These are phyloP conservation scores for Aciculosporium take DNA, from an alignment of 2,329 filamentous ascomycete genomes.

Conservation along the genomic window DNA sequence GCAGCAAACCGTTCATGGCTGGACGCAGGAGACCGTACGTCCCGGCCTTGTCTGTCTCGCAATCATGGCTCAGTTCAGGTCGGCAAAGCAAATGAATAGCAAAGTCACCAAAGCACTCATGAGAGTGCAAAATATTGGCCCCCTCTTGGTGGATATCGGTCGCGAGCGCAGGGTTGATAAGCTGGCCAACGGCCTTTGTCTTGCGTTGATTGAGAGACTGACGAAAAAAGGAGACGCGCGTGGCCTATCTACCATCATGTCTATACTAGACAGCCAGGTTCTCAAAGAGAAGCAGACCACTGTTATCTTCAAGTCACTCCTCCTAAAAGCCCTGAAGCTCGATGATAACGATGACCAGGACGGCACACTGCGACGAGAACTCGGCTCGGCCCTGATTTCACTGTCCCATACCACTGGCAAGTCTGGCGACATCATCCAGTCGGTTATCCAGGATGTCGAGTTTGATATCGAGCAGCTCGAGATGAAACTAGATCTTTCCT, in stretches of 20 bases:
- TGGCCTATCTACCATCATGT: constrained; percentile 44
- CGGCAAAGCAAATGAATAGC: constrained; percentile 52
- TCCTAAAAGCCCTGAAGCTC: constrained; percentile 45
- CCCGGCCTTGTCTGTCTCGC: constrained; percentile 68
- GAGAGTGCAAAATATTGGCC: constrained; percentile 45
- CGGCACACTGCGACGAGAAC: constrained; percentile 43
- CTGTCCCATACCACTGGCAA: constrained; percentile 46
- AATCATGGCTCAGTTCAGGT: constrained; percentile 68
- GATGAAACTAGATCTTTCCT: constrained; percentile 56
- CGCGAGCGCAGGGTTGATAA: constrained; percentile 55
- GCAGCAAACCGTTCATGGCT: constrained; percentile 71
- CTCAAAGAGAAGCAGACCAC: constrained; percentile 48
- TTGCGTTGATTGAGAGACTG: constrained; percentile 49
- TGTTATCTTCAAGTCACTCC: constrained; percentile 51
- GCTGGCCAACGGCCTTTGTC: constrained; percentile 55
- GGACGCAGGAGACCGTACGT: constrained; percentile 57
- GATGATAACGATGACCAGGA: constrained; percentile 39
- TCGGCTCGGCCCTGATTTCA: constrained; percentile 52
- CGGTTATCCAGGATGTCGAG: constrained; percentile 50
- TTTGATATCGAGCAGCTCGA: constrained; percentile 64
- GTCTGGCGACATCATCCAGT: constrained; percentile 48
- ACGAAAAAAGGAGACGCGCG: constrained; percentile 43
- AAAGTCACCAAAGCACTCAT: constrained; percentile 56
- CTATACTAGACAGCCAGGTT: constrained; percentile 44
- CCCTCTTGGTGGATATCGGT: constrained; percentile 45